Evolutionary conservation across 2,329 filamentous ascomycete genomes (phyloP).

Genomic region (Bipolaris bicolor): DNA sequence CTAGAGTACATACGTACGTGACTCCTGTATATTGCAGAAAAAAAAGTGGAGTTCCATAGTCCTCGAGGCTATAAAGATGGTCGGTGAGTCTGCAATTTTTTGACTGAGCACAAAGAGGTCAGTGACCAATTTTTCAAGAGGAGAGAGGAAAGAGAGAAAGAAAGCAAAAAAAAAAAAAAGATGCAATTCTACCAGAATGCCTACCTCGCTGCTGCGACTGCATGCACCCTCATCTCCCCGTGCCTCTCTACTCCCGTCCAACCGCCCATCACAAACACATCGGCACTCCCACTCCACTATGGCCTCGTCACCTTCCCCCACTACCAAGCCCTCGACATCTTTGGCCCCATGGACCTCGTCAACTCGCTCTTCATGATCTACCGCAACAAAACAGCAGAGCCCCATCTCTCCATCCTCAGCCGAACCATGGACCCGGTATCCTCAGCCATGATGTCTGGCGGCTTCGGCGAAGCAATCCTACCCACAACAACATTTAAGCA

Average conservation of each 20-base stretch:
- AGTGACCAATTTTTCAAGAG: too few relatives aligned
- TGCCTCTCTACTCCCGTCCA: constrained; percentile 14
- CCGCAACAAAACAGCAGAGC: constrained; percentile 26
- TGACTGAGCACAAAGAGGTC: too few relatives aligned
- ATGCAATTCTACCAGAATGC: not conserved
- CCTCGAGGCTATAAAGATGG: too few relatives aligned
- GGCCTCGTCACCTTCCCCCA: constrained; percentile 32
- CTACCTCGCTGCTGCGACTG: constrained; percentile 12
- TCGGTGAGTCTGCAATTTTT: too few relatives aligned
- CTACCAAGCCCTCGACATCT: constrained; percentile 44
- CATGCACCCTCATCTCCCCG: constrained; percentile 13
- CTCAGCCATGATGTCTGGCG: constrained; percentile 24
- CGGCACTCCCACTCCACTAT: constrained; percentile 30
- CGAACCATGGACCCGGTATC: constrained; percentile 39
- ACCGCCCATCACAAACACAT: constrained; percentile 32
- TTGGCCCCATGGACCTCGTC: constrained; percentile 56
- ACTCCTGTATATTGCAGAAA: not conserved
- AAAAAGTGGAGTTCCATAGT: not conserved
- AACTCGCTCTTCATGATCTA: constrained; percentile 38
- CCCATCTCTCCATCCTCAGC: constrained; percentile 36
- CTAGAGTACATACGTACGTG: not conserved
- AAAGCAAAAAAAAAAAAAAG: not conserved
- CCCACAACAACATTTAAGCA: constrained; percentile 59
- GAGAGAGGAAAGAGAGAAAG: not conserved
- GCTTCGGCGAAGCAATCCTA: constrained; percentile 49